Evolutionary conservation across 2,329 filamentous ascomycete species (phyloP).

Genomic region (Emergomyces orientalis): DNA sequence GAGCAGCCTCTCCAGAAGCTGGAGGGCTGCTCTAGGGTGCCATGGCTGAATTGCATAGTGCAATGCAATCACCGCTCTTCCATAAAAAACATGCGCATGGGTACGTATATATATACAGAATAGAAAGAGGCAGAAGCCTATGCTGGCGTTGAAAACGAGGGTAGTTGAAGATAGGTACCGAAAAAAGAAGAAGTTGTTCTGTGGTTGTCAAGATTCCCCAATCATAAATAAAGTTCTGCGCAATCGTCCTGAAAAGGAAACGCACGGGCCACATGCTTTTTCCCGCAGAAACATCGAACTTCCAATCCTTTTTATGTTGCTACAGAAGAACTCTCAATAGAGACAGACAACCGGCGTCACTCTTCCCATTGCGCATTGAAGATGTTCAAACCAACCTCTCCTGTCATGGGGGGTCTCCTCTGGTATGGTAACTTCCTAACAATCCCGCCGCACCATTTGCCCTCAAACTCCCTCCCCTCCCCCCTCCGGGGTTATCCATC

Average conservation of each 20-base stretch:
- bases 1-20: slow-evolving; percentile 60
- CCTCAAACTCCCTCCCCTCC: not conserved
- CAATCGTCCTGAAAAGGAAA: not conserved
- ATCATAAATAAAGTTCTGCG: slow-evolving; percentile 8
- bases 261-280: slow-evolving; percentile 15
- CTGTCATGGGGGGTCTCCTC: slow-evolving; percentile 69
- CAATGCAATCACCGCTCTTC: slow-evolving; percentile 14
- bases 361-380: slow-evolving; percentile 22
- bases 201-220: too few species aligned
- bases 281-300: slow-evolving; percentile 3
- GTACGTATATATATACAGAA: slow-evolving; percentile 16
- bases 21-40: slow-evolving; percentile 37
- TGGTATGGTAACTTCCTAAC: slow-evolving; percentile 48
- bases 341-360: not conserved
- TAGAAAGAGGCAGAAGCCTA: slow-evolving; percentile 5
- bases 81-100: slow-evolving; percentile 17
- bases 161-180: not conserved
- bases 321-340: not conserved
- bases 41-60: slow-evolving; percentile 31
- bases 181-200: not conserved
- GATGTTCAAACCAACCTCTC: slow-evolving; percentile 78
- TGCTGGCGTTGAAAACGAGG: not conserved
- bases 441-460: not conserved
- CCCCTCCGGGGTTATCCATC: not conserved
- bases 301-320: too few species aligned